Conservation (phyloP, 441 rosid genomes). For the Erodium trifolium region DNA sequence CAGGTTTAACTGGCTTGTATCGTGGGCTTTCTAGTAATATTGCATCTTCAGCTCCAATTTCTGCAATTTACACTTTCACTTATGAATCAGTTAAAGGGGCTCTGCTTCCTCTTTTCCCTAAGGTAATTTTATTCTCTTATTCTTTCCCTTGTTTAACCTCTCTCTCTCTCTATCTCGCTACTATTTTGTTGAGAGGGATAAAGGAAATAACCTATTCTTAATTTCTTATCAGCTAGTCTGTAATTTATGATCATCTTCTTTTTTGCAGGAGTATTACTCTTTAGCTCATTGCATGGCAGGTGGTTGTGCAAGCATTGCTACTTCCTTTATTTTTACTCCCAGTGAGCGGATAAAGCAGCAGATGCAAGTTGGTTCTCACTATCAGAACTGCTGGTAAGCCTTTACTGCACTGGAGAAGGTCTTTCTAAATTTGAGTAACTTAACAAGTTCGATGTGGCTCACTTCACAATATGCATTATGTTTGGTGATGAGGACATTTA, state of each 20-base stretch:
- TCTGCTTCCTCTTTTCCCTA: slow-evolving; percentile 64
- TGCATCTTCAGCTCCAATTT: slow-evolving; percentile 84
- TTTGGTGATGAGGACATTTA: neutral
- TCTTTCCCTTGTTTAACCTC: neutral
- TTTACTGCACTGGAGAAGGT: slow-evolving; percentile 11
- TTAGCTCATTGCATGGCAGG: slow-evolving; percentile 83
- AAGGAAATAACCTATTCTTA: slow-evolving; percentile 3
- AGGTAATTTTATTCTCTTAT: slow-evolving; percentile 33
- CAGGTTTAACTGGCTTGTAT: slow-evolving; percentile 74
- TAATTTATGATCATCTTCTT: slow-evolving; percentile 7
- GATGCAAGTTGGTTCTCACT: slow-evolving; percentile 87
- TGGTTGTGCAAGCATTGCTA: slow-evolving; percentile 83
- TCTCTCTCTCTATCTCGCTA: neutral
- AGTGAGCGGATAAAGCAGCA: slow-evolving; percentile 91
- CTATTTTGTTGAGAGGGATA: slow-evolving; percentile 7
- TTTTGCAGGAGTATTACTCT: slow-evolving; percentile 60
- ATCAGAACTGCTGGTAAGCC: slow-evolving; percentile 68
- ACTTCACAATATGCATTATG: neutral
- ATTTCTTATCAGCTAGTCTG: neutral
- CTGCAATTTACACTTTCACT: slow-evolving; percentile 76
- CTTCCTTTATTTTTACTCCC: slow-evolving; percentile 85
- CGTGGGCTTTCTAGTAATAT: slow-evolving; percentile 66
- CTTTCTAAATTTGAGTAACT: neutral
- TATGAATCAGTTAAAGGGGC: slow-evolving; percentile 77
- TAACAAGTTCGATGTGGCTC: slow-evolving; percentile 1